These are phyloP conservation scores for Debaryomycetaceae sp. DNA, from an alignment of 1,139 yeast species.

Conservation along the genomic window DNA sequence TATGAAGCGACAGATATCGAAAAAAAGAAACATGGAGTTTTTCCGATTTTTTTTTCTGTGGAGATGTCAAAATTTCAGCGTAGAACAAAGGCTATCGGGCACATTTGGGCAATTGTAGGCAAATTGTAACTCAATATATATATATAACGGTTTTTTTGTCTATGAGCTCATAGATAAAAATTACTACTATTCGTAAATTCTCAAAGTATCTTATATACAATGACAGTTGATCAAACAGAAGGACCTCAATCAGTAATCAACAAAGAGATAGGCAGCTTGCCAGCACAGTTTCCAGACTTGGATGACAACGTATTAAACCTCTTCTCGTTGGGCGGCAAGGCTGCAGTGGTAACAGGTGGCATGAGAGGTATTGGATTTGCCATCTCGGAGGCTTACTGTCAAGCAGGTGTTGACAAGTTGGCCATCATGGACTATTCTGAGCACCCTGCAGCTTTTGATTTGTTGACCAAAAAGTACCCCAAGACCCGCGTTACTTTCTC, in stretches of 20 bases:
- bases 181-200: too few species aligned
- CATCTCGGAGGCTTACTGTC: slow-evolving; percentile 44
- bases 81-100: too few species aligned
- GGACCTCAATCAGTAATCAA: slow-evolving; percentile 24
- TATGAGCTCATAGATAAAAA: too few species aligned
- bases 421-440: slow-evolving; percentile 43
- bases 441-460: slow-evolving; percentile 26
- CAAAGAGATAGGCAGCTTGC: slow-evolving; percentile 39
- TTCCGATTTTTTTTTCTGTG: background rate
- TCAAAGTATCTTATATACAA: slow-evolving; percentile 6
- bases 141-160: too few species aligned
- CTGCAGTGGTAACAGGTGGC: slow-evolving; percentile 44
- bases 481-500: slow-evolving; percentile 31
- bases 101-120: too few species aligned
- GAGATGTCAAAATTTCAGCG: background rate
- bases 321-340: slow-evolving; percentile 34
- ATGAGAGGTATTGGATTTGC: slow-evolving; percentile 45
- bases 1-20: background rate
- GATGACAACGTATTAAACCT: slow-evolving; percentile 32
- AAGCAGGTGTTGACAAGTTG: slow-evolving; percentile 41
- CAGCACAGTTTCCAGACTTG: slow-evolving; percentile 35
- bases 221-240: slow-evolving; percentile 16
- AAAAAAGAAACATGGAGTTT: background rate
- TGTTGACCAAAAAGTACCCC: slow-evolving; percentile 27
- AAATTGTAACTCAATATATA: too few species aligned